Conservation (phyloP, 75 land plant genomes). For the Pinus taeda region DNA sequence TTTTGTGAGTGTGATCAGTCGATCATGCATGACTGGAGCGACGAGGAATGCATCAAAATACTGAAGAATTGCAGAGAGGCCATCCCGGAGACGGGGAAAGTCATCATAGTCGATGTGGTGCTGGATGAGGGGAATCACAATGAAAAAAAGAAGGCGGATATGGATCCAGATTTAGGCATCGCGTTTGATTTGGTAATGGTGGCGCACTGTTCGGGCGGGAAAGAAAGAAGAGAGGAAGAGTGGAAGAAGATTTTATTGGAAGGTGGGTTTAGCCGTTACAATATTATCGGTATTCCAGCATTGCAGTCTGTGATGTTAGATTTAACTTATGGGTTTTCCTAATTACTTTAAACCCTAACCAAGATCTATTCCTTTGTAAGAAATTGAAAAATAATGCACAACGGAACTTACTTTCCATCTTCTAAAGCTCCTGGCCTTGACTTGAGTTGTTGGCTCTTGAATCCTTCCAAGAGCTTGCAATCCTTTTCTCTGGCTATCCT, state of each 20-base stretch:
- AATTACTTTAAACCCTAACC: no score
- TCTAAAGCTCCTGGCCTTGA: no score
- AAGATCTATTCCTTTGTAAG: no score
- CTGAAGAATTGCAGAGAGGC: constrained; percentile 23
- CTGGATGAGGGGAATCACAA: neutral
- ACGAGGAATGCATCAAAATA: constrained; percentile 13
- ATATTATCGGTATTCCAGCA: constrained; percentile 6
- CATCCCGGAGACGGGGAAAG: constrained; percentile 32
- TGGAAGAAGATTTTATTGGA: constrained; percentile 20
- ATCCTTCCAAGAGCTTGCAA: no score
- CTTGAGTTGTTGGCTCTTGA: no score
- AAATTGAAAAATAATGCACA: no score
- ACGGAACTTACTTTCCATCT: no score
- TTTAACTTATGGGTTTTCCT: no score
- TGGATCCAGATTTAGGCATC: constrained; percentile 7
- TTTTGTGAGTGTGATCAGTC: constrained; percentile 12
- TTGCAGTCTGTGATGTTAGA: constrained; percentile 17
- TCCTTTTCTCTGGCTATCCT: no score
- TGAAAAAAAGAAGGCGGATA: neutral
- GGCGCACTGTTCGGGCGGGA: constrained; percentile 23
- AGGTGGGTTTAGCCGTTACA: constrained; percentile 32
- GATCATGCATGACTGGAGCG: constrained; percentile 52
- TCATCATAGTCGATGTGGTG: constrained; percentile 32
- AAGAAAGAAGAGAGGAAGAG: constrained; percentile 43
- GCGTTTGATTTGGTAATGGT: constrained; percentile 27